Evolutionary conservation across 2,329 filamentous ascomycete species (phyloP), one percentile per base, ranked within the genome.

Genomic region (Pseudogymnoascus verrucosus): DNA sequence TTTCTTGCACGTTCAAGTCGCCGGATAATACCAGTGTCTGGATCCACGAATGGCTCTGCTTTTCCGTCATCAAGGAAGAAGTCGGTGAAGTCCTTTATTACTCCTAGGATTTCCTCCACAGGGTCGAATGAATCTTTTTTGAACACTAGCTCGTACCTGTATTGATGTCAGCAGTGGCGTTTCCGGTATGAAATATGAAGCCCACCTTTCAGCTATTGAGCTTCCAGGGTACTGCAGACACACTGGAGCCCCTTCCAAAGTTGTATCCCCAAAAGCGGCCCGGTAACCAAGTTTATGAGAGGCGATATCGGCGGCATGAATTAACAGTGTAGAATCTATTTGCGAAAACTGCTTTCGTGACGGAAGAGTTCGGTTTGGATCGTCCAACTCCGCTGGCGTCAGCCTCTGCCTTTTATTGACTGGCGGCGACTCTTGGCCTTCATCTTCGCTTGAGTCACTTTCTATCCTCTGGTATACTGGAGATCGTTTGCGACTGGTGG

Each of bases 151-250:
- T 93, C 84, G 72, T 90, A 92, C 69, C 87, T 81, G 67, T 57
- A 23, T 57, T 64, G 39, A 40, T 21, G 23, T 51, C 54, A 64
- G 40, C 59, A 66, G 19, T 8, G 44, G n/a, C 23, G 34, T 19
- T 57, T 19, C 51, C 19, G 26, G 65, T 6, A 60, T 37, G n/a
- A 26, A 64, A 37, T 12, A 34, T 28, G 21, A 26, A 44, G 39
- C 63, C 61, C 78, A 89, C 86, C 82, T 85, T 76, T 95, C 90
- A 62, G 83, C 83, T 60, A 82, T 81, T 63, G 85, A 83, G 66
- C 82, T 79, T 74, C 90, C 93, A 8, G 95, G 93, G 75, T 98
- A 98, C 74, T 95, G 90, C 69, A 98, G 78, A 71, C 87, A 79
- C 65, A 96, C 84, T 10, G 76, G 78, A 5, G 86, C 79, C 64